These are phyloP conservation scores for Cadophora sp. DNA, from an alignment of 2,329 filamentous ascomycete species.

Conservation along the genomic window DNA sequence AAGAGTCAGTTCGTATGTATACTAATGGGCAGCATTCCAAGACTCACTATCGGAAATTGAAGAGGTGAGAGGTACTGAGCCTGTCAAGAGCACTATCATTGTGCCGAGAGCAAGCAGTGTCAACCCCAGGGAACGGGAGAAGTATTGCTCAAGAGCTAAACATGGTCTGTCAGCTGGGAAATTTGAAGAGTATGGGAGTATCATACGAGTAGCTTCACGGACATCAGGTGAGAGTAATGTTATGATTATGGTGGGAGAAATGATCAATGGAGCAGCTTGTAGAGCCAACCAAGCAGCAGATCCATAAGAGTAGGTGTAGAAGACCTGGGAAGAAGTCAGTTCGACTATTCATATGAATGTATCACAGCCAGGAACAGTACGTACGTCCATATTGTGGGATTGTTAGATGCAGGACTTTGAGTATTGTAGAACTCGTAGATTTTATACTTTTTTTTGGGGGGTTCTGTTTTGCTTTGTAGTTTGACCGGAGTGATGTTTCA, in stretches of 20 bases:
- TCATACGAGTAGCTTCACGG: slow-evolving; percentile 59
- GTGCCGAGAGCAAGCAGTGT: slow-evolving; percentile 62
- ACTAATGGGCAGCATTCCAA: not conserved
- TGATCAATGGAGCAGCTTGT: slow-evolving; percentile 58
- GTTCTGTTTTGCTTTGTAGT: slow-evolving; percentile 5
- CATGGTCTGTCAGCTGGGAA: slow-evolving; percentile 20
- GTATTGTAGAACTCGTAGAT: too few species aligned
- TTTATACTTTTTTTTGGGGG: too few species aligned
- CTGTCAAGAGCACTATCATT: slow-evolving; percentile 66
- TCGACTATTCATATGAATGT: not conserved
- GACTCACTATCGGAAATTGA: slow-evolving; percentile 43
- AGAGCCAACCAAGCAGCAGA: slow-evolving; percentile 57
- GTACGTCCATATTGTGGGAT: slow-evolving; percentile 19
- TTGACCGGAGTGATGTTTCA: not conserved
- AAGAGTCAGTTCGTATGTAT: slow-evolving; percentile 21
- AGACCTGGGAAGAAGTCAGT: slow-evolving; percentile 47
- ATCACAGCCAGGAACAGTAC: not conserved
- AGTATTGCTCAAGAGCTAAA: slow-evolving; percentile 26
- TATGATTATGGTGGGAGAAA: slow-evolving; percentile 66
- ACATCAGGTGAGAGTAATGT: slow-evolving; percentile 64
- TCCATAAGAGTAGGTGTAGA: slow-evolving; percentile 58
- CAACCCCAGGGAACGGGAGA: slow-evolving; percentile 61
- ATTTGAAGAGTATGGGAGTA: not conserved
- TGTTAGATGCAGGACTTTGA: not conserved
- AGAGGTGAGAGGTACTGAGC: slow-evolving; percentile 64